A percentile compares a stretch with the other conserved stretches of the same genome.
phyloP scores from a whole-genome alignment of 1,139 yeast species.

The Taphrina wiesneri region DNA sequence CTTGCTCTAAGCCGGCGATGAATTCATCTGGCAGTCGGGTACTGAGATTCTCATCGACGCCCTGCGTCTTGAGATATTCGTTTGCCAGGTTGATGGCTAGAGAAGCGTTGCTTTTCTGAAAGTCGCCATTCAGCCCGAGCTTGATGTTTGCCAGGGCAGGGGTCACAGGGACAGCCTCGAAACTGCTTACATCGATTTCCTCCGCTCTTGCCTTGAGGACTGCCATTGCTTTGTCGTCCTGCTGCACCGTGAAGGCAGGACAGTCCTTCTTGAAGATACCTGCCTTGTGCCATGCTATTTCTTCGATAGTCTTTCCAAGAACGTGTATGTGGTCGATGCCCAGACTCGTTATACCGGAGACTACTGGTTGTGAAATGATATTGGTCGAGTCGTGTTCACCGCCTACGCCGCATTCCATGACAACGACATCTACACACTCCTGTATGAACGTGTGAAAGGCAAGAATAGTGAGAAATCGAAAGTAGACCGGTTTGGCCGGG shows the following conservation, averaged over 20 bases:
- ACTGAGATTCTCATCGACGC: constrained; percentile 47
- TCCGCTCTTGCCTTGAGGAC: constrained; percentile 63
- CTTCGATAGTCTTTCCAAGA: constrained; percentile 82
- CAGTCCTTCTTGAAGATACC: constrained; percentile 78
- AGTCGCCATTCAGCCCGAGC: constrained; percentile 84
- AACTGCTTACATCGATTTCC: constrained; percentile 55
- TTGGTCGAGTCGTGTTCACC: constrained; percentile 97
- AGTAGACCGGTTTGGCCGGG: constrained; percentile 78
- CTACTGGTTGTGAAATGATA: constrained; percentile 74
- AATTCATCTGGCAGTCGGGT: constrained; percentile 57
- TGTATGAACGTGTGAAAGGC: constrained; percentile 86
- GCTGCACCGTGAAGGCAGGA: constrained; percentile 69
- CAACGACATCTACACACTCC: constrained; percentile 89
- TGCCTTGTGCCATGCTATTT: constrained; percentile 94
- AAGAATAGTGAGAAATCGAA: constrained; percentile 81
- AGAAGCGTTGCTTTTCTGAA: constrained; percentile 84
- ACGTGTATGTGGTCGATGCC: constrained; percentile 92
- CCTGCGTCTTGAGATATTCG: constrained; percentile 59
- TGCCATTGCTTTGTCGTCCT: constrained; percentile 53
- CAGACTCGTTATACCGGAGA: constrained; percentile 79
- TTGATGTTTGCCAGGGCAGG: constrained; percentile 53
- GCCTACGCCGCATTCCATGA: constrained; percentile 97
- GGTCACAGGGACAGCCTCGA: background rate
- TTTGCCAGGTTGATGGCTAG: constrained; percentile 76
- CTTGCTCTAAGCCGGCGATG: constrained; percentile 62